These are phyloP conservation scores for Fragaria nilgerrensis DNA, from an alignment of 306 rosid genomes.

Conservation along the genomic window DNA sequence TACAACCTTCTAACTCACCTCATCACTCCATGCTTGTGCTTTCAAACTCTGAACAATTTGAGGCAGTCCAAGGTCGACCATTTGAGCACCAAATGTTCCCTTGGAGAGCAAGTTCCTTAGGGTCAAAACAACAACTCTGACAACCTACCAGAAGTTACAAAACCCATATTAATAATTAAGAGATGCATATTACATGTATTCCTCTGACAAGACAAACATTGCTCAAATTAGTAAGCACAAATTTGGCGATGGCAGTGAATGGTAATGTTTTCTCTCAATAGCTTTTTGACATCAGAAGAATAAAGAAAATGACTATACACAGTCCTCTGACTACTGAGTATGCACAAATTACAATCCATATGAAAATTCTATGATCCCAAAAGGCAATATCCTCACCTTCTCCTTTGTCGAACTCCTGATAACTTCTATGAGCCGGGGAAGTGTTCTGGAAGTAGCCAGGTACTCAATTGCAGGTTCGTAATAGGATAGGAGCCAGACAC, in stretches of 20 bases:
- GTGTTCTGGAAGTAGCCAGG: constrained; percentile 89
- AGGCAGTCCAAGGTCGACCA: constrained; percentile 92
- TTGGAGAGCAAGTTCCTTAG: constrained; percentile 80
- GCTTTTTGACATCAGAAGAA: neutral
- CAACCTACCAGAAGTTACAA: constrained; percentile 66
- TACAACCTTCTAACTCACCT: constrained; percentile 50
- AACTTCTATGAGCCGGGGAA: constrained; percentile 83
- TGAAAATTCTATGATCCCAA: constrained; percentile 18
- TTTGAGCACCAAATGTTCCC: constrained; percentile 91
- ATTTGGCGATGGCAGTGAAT: neutral
- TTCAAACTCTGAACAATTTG: constrained; percentile 94
- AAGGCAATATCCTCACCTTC: constrained; percentile 58
- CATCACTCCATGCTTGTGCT: constrained; percentile 99
- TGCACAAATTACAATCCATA: constrained; percentile 10
- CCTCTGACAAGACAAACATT: constrained; percentile 16
- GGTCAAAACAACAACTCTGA: constrained; percentile 90
- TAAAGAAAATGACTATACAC: neutral
- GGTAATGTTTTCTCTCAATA: neutral
- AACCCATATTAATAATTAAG: constrained; percentile 25
- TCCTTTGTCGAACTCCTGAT: constrained; percentile 96
- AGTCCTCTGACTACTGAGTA: neutral
- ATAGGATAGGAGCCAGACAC: constrained; percentile 93
- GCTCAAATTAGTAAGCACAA: constrained; percentile 12
- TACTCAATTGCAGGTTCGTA: constrained; percentile 92
- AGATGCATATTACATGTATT: constrained; percentile 11